Percentiles rank a stretch among this genome's conserved stretches.
These are phyloP conservation scores for Glarea lozoyensis DNA, from an alignment of 495 filamentous ascomycete genomes.

Conservation along the genomic window DNA sequence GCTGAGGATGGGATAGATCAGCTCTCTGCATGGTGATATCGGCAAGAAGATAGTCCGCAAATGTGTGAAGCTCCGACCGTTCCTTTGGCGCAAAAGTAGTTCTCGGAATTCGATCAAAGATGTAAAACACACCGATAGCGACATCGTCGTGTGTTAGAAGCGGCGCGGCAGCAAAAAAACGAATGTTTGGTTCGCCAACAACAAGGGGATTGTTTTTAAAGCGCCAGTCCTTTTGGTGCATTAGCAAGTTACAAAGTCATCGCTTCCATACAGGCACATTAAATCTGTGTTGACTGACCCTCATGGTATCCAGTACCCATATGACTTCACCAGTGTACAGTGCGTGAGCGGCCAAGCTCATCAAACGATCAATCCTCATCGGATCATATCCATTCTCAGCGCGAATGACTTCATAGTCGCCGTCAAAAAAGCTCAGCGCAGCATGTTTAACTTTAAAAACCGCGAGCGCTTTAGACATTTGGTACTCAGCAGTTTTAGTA, in stretches of 20 bases:
- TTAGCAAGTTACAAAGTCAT: too few species aligned
- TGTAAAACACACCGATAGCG: slow-evolving; percentile 28
- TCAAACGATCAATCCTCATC: slow-evolving; percentile 15
- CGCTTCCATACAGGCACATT: slow-evolving; percentile 1
- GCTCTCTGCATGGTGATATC: slow-evolving; percentile 6
- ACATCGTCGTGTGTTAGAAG: slow-evolving; percentile 25
- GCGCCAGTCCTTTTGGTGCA: slow-evolving; percentile 35
- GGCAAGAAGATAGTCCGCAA: slow-evolving; percentile 1
- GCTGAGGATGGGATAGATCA: too few species aligned
- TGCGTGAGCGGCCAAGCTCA: slow-evolving; percentile 31
- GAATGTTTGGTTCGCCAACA: slow-evolving; percentile 21
- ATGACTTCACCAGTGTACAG: slow-evolving; percentile 26
- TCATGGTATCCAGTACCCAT: slow-evolving; percentile 28
- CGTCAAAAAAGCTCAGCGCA: slow-evolving; percentile 28
- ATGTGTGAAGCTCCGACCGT: slow-evolving; percentile 13
- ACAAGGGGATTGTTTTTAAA: slow-evolving; percentile 28
- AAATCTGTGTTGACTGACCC: slow-evolving; percentile 18
- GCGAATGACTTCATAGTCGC: slow-evolving; percentile 25
- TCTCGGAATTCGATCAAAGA: slow-evolving; percentile 25
- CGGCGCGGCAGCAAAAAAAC: slow-evolving; percentile 35
- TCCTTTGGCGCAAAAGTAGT: slow-evolving; percentile 18
- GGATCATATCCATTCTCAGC: slow-evolving; percentile 24
- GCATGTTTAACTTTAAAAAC: slow-evolving; percentile 25
- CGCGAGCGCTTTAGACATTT: slow-evolving; percentile 20
- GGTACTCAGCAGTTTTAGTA: slow-evolving; percentile 15